These are phyloP conservation scores for Kernera saxatilis DNA, from an alignment of 345 rosid genomes.

Conservation along the genomic window DNA sequence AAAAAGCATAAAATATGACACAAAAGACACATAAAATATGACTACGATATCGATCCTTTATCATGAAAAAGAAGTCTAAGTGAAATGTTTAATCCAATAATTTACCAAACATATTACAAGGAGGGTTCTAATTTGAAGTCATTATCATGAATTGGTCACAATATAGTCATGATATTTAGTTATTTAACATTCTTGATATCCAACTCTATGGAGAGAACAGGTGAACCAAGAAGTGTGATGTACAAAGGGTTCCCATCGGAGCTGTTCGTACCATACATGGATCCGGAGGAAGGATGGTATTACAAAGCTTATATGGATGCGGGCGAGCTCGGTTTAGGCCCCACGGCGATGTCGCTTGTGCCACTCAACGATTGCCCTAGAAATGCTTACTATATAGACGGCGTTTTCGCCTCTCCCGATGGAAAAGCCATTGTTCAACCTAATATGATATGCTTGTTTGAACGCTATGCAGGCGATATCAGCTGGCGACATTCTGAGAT, in stretches of 20 bases:
- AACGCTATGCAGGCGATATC: background rate
- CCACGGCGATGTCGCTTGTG: background rate
- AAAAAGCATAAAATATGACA: too few species aligned
- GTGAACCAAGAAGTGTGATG: constrained; percentile 10
- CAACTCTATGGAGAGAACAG: background rate
- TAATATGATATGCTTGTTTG: background rate
- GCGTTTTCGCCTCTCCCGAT: background rate
- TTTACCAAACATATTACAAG: background rate
- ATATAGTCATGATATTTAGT: too few species aligned
- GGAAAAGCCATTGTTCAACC: background rate
- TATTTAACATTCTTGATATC: too few species aligned
- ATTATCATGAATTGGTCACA: background rate
- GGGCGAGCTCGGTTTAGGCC: background rate
- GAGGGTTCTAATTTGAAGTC: background rate
- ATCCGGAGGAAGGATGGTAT: background rate
- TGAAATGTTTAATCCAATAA: too few species aligned
- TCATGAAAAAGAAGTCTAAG: too few species aligned
- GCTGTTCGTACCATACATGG: constrained; percentile 2
- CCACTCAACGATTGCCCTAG: background rate
- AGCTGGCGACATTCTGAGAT: constrained; percentile 8
- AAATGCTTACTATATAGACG: background rate
- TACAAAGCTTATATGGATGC: background rate
- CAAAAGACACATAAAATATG: too few species aligned
- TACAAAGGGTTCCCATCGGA: background rate
- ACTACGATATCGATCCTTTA: background rate